Conservation (phyloP, 1,284 basidiomycete genomes). For the Pseudozyma sp. region DNA sequence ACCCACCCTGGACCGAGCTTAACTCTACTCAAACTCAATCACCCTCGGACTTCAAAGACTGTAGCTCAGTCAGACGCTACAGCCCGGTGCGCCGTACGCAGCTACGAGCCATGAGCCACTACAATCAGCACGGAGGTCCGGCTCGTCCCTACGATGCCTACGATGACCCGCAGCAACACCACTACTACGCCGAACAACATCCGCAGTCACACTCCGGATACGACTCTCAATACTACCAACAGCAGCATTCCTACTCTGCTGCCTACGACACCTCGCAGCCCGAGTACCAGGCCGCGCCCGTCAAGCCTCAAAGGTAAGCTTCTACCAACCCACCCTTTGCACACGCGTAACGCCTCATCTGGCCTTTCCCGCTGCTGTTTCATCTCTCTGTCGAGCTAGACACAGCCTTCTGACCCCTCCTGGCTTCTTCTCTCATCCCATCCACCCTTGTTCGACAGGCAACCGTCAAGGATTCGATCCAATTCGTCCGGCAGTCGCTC, state of each 20-base stretch:
- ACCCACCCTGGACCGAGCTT: too few species aligned
- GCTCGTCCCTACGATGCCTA: slow-evolving; percentile 22
- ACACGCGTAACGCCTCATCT: neutral
- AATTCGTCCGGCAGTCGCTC: slow-evolving; percentile 31
- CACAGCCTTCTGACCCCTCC: neutral
- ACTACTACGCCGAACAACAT: slow-evolving; percentile 10
- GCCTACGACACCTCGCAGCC: slow-evolving; percentile 23
- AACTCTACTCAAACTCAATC: too few species aligned
- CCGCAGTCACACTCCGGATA: slow-evolving; percentile 10
- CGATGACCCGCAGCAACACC: slow-evolving; percentile 11
- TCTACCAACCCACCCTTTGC: neutral
- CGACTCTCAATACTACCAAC: slow-evolving; percentile 14
- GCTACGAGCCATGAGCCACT: slow-evolving; percentile 27
- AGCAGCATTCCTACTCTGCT: slow-evolving; percentile 11
- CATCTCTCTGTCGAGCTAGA: slow-evolving; percentile 1
- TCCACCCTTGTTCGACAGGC: slow-evolving; percentile 6
- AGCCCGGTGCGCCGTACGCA: slow-evolving; percentile 4
- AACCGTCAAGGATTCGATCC: slow-evolving; percentile 33
- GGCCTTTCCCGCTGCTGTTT: slow-evolving; percentile 2
- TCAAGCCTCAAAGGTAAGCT: slow-evolving; percentile 41
- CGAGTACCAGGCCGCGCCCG: slow-evolving; percentile 31
- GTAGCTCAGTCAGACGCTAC: neutral
- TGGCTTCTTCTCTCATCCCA: neutral
- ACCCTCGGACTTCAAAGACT: too few species aligned
- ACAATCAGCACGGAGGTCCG: slow-evolving; percentile 21